phyloP scores from a whole-genome alignment of 257 asterid genomes.

The Parsonsia alboflavescens region DNA sequence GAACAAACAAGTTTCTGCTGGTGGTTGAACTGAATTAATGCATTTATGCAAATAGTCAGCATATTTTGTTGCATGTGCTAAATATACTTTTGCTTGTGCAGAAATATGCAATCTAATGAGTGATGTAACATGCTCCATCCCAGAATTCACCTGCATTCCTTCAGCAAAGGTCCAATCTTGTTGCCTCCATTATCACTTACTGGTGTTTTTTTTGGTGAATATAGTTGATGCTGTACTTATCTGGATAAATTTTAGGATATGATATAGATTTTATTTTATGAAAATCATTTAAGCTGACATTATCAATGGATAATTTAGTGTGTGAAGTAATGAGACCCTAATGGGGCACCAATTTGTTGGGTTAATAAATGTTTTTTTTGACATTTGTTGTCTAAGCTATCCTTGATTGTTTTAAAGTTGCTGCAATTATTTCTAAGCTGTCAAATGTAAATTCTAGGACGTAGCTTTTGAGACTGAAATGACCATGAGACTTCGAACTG shows the following conservation, averaged over 20 bases:
- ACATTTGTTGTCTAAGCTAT: background rate
- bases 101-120: constrained; percentile 91
- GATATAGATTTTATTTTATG: background rate
- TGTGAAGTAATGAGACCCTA: background rate
- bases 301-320: background rate
- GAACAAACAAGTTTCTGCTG: background rate
- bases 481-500: background rate
- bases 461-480: background rate
- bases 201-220: background rate
- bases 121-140: constrained; percentile 80
- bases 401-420: background rate
- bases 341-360: background rate
- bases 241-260: background rate
- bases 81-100: constrained; percentile 29
- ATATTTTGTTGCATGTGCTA: background rate
- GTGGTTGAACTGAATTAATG: background rate
- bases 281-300: background rate
- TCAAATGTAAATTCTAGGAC: background rate
- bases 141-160: constrained; percentile 87
- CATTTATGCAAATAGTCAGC: background rate
- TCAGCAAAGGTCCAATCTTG: constrained; percentile 67
- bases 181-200: constrained; percentile 5
- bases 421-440: background rate
- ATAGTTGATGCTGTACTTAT: background rate
- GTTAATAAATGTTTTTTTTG: background rate